Evolutionary conservation across 2,329 filamentous ascomycete species (phyloP), one percentile per base, ranked within the genome.

Genomic region (Colletotrichum karsti): DNA sequence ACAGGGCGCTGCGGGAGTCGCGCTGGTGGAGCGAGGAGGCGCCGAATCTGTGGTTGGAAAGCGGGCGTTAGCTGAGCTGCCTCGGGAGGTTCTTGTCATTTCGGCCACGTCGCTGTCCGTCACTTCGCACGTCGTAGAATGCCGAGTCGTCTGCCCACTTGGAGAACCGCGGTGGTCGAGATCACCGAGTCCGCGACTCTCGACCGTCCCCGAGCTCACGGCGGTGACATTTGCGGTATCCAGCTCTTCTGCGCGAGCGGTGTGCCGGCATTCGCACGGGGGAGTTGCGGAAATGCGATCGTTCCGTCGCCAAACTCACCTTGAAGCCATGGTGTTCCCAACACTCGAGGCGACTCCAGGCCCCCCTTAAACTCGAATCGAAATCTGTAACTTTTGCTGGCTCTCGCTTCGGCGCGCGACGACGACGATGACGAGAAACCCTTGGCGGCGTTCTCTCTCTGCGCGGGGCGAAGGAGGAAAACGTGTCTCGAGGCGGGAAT

Each of bases 21-120:
- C 92, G 87, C 83, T 94, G 92, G 79, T 93, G 92, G 70, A 93
- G 88, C 72, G 86, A 87, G 53, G 90, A 91, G 74, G 86, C 81
- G 73, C 88, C 86, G 79, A 93, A 93, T 83, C 91, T 92, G 46
- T 53, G 69, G 3, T 48, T 41, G 10, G 22, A 3, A 20, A 22
- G 7, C n/a, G 26, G 13, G 6, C 15, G 41, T 55, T 46, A 48
- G 56, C 51, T 35, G 15, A 20, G 26, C 18, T 15, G 53, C 20
- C 42, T 35, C 15, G 26, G n/a, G n/a, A n/a, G n/a, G n/a, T n/a
- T 35, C 15, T 5, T 9, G 12, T 35, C 33, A 13, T 13, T 13
- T 35, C n/a, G 33, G 10, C 10, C 33, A 8, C 33, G 33, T 35
- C 33, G 30, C 15, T 15, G 33, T 13, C 46, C 28, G 46, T 9